These are phyloP conservation scores for Tetrapisispora nanseiensis DNA, from an alignment of 805 yeast species.

Conservation along the genomic window DNA sequence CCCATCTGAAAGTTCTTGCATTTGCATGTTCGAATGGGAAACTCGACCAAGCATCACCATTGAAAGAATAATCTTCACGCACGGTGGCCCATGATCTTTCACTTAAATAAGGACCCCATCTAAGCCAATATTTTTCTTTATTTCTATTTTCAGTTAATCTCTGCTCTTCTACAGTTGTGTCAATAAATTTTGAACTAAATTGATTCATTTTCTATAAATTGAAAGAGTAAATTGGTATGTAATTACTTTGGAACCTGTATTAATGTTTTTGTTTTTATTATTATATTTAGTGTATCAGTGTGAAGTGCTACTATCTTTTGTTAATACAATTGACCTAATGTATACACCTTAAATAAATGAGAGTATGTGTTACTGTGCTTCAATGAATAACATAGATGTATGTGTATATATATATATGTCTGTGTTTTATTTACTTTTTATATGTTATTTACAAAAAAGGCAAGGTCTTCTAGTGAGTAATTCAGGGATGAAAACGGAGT, in stretches of 20 bases:
- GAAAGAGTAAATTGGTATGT: background rate
- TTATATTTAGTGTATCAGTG: too few species aligned
- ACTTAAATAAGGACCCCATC: slow-evolving; percentile 87
- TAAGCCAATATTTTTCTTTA: slow-evolving; percentile 53
- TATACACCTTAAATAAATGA: too few species aligned
- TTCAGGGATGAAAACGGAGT: too few species aligned
- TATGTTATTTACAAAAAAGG: too few species aligned
- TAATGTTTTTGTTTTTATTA: too few species aligned
- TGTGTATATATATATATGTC: too few species aligned
- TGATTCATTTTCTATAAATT: slow-evolving; percentile 9
- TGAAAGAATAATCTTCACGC: slow-evolving; percentile 75
- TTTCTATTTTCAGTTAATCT: slow-evolving; percentile 29
- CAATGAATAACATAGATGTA: too few species aligned
- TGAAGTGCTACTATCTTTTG: too few species aligned
- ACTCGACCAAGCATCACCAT: slow-evolving; percentile 86
- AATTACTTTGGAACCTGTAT: background rate
- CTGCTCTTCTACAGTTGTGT: slow-evolving; percentile 29
- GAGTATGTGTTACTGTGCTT: too few species aligned
- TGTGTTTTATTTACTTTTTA: too few species aligned
- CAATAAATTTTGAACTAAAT: slow-evolving; percentile 15
- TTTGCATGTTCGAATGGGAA: slow-evolving; percentile 81
- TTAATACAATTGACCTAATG: too few species aligned
- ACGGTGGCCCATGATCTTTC: slow-evolving; percentile 85
- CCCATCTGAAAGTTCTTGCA: slow-evolving; percentile 83
- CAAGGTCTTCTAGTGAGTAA: too few species aligned